Base-by-base conservation (phyloP, 1,284 basidiomycete genomes). In the Marasmius fiardii region DNA sequence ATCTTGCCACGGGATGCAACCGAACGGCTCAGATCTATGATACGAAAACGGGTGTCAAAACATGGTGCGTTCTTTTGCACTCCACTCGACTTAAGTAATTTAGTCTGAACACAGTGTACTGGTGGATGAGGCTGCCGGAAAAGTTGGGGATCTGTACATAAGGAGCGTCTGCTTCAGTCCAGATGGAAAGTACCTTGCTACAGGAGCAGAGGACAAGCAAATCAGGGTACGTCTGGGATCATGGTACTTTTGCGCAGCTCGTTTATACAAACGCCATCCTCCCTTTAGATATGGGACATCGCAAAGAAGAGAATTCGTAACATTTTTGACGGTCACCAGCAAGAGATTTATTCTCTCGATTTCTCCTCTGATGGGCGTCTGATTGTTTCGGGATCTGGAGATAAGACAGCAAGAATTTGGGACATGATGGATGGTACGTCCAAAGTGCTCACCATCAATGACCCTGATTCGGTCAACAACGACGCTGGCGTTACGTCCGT, bases 261-360 rank as follows among this genome's bases (percentile, higher is more conserved):
- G 45, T 58, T 58, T 43, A 55, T 56, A 43, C 14, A 34, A 31
- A 24, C 33, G 43, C 47, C 20, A 52, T 35, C 44, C 57, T 47
- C 37, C 26, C 43, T 31, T n/a, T 58, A 89, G 91, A 90, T 92
- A 64, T 96, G 93, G 93, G 91, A 95, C 66, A 90, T 95, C 61
- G 77, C 78, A 26, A 85, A 84, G 66, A 85, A 85, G 64, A 79
- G 81, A 47, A 87, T 93, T 63, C 77, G 82, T 57, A 84, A 82
- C 57, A 77, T 90, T 20, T 90, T 95, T 60, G 82, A 87, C 51
- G 94, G 93, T 1, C 94, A 96, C 72, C 84, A 87, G 67, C 89
- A 92, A 66, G 93, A 94, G 71, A 93, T 96, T 63, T 96, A 95
- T 71, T 92, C 92, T 4, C 82, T 96, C 57, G 92, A 93, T 67